Percentiles rank a stretch among this genome's conserved stretches.
These are phyloP conservation scores for Malania oleifera DNA, from an alignment of 164 flowering plant genomes.

Conservation along the genomic window DNA sequence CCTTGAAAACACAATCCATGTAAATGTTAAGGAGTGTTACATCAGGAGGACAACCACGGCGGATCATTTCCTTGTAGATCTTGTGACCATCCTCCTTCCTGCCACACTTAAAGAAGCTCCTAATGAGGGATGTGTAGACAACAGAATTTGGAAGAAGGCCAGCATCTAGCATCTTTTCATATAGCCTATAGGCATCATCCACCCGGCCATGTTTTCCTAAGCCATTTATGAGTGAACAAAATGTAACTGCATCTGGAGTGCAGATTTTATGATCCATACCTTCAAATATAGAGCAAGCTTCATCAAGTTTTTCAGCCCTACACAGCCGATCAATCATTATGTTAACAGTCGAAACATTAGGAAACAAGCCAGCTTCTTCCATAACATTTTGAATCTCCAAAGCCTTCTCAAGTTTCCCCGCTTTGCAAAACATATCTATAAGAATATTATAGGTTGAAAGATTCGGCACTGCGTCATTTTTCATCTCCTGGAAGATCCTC, in stretches of 20 bases:
- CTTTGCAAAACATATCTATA: conserved; percentile 78
- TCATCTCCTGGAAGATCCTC: conserved; percentile 72
- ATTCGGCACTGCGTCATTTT: conserved; percentile 79
- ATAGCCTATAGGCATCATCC: conserved; percentile 78
- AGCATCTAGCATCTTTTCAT: conserved; percentile 76
- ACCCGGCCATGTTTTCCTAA: conserved; percentile 69
- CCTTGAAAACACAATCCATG: conserved; percentile 95
- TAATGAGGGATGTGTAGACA: conserved; percentile 78
- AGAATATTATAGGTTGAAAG: conserved; percentile 71
- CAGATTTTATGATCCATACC: conserved; percentile 57
- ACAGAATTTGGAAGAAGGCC: conserved; percentile 53
- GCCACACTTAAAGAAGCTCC: conserved; percentile 71
- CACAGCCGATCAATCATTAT: conserved; percentile 87
- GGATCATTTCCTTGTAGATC: conserved; percentile 80
- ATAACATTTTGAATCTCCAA: conserved; percentile 52
- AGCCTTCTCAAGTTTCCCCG: conserved; percentile 62
- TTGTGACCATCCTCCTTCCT: conserved; percentile 92
- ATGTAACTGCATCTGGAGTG: conserved; percentile 63
- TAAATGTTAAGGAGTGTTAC: conserved; percentile 76
- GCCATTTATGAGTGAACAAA: conserved; percentile 83
- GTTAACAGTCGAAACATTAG: conserved; percentile 77
- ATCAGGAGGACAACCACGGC: conserved; percentile 59
- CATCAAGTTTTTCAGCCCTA: conserved; percentile 68
- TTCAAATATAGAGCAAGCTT: conserved; percentile 71
- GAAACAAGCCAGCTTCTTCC: conserved; percentile 74